A percentile compares a stretch with the other conserved stretches of the same genome.
Conservation (phyloP, 169 alveolate genomes). For the Theileria orientalis region DNA sequence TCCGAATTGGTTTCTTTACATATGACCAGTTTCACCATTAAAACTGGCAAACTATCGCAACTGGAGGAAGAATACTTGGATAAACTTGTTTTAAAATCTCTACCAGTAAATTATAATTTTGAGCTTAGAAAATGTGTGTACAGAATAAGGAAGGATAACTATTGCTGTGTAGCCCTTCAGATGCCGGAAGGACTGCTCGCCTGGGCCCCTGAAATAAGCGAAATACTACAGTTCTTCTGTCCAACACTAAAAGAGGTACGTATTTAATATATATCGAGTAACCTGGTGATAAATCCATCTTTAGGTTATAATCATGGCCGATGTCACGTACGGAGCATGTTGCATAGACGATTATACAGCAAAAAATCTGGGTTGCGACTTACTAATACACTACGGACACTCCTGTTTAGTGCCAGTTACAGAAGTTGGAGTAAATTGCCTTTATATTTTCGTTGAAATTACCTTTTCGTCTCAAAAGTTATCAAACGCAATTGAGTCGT, state of each 20-base stretch:
- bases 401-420: constrained; percentile 95
- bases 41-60: constrained; percentile 7
- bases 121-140: constrained; percentile 91
- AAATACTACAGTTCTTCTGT: constrained; percentile 87
- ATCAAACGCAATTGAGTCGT: constrained; percentile 78
- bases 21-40: background rate
- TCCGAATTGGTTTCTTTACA: background rate
- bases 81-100: constrained; percentile 56
- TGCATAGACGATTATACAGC: constrained; percentile 98
- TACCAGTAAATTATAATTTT: constrained; percentile 94
- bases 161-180: constrained; percentile 89
- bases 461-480: constrained; percentile 86
- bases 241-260: constrained; percentile 72
- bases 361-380: constrained; percentile 87
- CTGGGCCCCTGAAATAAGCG: constrained; percentile 86
- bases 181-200: constrained; percentile 95
- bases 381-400: constrained; percentile 97
- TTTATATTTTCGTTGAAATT: constrained; percentile 96
- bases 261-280: constrained; percentile 14
- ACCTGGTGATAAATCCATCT: background rate
- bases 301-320: constrained; percentile 83
- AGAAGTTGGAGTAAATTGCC: constrained; percentile 76
- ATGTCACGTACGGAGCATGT: constrained; percentile 99
- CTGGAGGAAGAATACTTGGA: constrained; percentile 25
- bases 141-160: constrained; percentile 79